Conservation (phyloP, 331 rosid species). For the Acacia pycnantha region DNA sequence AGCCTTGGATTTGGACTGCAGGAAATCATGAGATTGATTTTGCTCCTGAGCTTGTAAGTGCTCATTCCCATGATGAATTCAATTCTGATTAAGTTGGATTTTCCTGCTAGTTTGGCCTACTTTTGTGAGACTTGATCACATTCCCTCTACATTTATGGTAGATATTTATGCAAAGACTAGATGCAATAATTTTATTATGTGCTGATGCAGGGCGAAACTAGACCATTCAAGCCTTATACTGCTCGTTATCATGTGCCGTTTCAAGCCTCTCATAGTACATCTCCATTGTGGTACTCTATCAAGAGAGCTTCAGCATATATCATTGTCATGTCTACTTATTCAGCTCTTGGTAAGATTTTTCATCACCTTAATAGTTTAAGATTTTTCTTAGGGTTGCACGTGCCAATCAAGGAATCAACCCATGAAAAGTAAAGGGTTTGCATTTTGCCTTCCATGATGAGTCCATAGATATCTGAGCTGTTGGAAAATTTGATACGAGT, state of each 20-base stretch:
- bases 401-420: not conserved
- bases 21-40: constrained; percentile 51
- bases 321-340: constrained; percentile 68
- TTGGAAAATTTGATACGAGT: not conserved
- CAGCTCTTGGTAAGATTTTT: constrained; percentile 60
- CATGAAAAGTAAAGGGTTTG: not conserved
- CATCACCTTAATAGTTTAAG: not conserved
- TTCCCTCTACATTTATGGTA: not conserved
- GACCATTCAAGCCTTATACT: constrained; percentile 63
- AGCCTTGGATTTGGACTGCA: constrained; percentile 65
- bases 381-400: not conserved
- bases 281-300: constrained; percentile 81
- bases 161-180: not conserved
- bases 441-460: not conserved
- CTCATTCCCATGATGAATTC: not conserved
- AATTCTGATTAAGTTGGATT: constrained; percentile 9
- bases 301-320: constrained; percentile 76
- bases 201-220: constrained; percentile 60
- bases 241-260: constrained; percentile 66
- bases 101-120: not conserved
- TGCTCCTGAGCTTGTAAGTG: constrained; percentile 38
- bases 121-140: not conserved
- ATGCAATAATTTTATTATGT: not conserved
- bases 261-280: constrained; percentile 57
- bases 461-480: not conserved